Conservation (phyloP, 2,329 filamentous ascomycete species). For the Neofusicoccum parvum region DNA sequence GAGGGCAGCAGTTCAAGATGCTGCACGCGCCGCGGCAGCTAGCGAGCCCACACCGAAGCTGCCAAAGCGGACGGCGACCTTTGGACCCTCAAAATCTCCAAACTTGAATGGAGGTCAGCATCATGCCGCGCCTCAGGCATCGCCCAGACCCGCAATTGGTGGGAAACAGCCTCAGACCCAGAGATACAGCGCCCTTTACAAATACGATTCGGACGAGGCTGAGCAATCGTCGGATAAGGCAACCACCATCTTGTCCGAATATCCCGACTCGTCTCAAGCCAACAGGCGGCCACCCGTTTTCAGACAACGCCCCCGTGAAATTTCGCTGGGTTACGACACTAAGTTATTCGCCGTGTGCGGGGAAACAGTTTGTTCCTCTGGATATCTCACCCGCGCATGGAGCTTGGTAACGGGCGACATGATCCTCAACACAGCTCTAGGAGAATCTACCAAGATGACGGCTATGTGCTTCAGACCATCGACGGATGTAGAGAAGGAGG, state of each 20-base stretch:
- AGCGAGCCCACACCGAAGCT: constrained; percentile 17
- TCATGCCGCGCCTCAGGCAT: neutral
- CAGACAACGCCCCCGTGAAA: constrained; percentile 71
- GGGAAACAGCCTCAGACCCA: constrained; percentile 4
- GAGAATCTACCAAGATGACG: constrained; percentile 80
- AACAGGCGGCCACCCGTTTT: constrained; percentile 82
- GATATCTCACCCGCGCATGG: constrained; percentile 86
- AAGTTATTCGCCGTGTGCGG: constrained; percentile 86
- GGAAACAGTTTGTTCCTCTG: constrained; percentile 82
- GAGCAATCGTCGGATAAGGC: constrained; percentile 52
- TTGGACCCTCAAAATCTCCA: constrained; percentile 21
- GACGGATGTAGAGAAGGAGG: constrained; percentile 75
- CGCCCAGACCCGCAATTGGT: neutral
- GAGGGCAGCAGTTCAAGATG: constrained; percentile 1
- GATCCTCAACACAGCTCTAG: constrained; percentile 65
- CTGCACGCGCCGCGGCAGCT: constrained; percentile 3
- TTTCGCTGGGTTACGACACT: constrained; percentile 83
- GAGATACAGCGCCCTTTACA: constrained; percentile 13
- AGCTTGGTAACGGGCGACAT: constrained; percentile 79
- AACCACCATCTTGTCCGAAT: constrained; percentile 61
- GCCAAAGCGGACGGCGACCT: constrained; percentile 38
- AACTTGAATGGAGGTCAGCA: neutral
- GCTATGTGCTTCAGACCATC: constrained; percentile 85
- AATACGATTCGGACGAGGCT: constrained; percentile 53
- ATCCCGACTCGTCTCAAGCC: constrained; percentile 80